A percentile compares a stretch with the other conserved stretches of the same genome.
phyloP scores from a whole-genome alignment of 306 rosid species.

The Fragaria vesca region DNA sequence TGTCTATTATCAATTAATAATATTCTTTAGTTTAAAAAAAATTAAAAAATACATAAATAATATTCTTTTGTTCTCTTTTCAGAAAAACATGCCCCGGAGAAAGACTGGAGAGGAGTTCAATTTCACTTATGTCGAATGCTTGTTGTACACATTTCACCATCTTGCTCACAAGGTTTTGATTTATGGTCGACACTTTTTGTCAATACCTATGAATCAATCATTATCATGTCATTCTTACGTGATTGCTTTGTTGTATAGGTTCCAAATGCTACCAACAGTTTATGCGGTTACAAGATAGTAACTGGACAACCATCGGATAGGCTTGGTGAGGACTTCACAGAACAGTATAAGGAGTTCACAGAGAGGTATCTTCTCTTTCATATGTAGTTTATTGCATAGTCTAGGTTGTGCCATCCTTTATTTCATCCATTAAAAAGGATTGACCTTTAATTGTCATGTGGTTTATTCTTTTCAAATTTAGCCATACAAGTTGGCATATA shows the following conservation, averaged over 20 bases:
- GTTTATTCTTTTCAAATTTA: neutral
- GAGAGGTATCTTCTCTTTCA: slow-evolving; percentile 55
- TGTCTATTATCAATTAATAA: neutral
- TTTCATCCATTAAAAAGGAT: neutral
- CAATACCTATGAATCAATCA: slow-evolving; percentile 5
- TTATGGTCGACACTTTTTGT: slow-evolving; percentile 21
- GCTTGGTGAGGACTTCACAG: slow-evolving; percentile 97
- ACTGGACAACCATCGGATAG: slow-evolving; percentile 99
- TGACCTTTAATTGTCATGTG: neutral
- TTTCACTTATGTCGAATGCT: slow-evolving; percentile 92
- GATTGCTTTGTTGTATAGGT: slow-evolving; percentile 50
- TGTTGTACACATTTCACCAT: slow-evolving; percentile 91
- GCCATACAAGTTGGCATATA: neutral
- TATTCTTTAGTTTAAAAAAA: too few relatives aligned
- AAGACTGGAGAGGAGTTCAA: slow-evolving; percentile 94
- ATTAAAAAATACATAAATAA: neutral
- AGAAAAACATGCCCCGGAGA: slow-evolving; percentile 90
- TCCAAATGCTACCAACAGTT: slow-evolving; percentile 97
- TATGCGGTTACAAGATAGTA: slow-evolving; percentile 94
- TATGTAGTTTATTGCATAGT: slow-evolving; percentile 15
- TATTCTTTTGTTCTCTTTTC: slow-evolving; percentile 5
- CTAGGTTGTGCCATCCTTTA: neutral
- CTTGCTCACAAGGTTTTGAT: slow-evolving; percentile 81
- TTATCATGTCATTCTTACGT: slow-evolving; percentile 13
- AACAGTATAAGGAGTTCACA: slow-evolving; percentile 64